Conservation (phyloP, 441 rosid species). For the Aquilaria agallochum region DNA sequence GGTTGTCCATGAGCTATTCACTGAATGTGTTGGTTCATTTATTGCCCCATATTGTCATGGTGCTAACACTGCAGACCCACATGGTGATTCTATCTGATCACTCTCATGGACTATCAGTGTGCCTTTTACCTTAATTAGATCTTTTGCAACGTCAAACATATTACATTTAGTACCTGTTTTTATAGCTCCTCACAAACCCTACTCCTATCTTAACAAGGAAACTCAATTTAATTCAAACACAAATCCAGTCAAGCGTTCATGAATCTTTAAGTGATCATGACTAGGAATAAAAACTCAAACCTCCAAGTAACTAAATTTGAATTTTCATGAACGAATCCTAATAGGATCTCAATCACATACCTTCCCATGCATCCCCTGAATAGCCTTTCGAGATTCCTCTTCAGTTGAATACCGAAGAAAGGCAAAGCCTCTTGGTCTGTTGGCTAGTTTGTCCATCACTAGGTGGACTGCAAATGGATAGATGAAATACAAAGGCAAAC, state of each 20-base stretch:
- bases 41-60: too few species aligned
- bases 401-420: conserved; percentile 61
- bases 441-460: conserved; percentile 79
- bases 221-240: neutral
- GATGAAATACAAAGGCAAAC: conserved; percentile 4
- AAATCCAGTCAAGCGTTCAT: neutral
- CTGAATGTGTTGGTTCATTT: too few species aligned
- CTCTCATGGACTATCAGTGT: too few species aligned
- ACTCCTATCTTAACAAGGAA: neutral
- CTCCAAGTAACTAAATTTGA: neutral
- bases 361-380: conserved; percentile 90
- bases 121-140: too few species aligned
- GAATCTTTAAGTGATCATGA: too few species aligned
- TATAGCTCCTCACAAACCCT: neutral
- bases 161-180: too few species aligned
- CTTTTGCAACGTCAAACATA: too few species aligned
- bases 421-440: conserved; percentile 77
- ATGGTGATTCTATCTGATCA: too few species aligned
- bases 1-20: too few species aligned
- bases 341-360: conserved; percentile 23
- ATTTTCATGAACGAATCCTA: neutral
- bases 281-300: neutral
- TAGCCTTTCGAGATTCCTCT: conserved; percentile 68
- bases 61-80: too few species aligned
- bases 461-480: conserved; percentile 39